phyloP scores from a whole-genome alignment of 768 basidiomycete genomes.

The Psilocybe azurescens region DNA sequence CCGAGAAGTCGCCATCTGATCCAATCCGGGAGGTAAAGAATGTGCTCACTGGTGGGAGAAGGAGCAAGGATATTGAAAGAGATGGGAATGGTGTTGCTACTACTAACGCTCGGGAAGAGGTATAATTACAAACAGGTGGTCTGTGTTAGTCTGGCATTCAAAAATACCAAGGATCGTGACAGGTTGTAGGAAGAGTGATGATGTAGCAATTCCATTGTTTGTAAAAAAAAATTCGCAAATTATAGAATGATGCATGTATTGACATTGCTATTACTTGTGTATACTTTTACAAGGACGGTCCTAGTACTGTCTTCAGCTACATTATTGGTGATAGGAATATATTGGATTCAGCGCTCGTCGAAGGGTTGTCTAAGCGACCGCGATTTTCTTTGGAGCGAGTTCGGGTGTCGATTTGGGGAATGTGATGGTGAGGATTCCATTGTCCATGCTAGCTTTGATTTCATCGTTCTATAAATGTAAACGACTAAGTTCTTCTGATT shows the following conservation, averaged over 20 bases:
- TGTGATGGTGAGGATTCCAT: conserved; percentile 54
- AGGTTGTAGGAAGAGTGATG: too few relatives aligned
- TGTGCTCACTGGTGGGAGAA: not conserved
- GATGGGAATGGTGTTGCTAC: not conserved
- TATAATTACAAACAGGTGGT: too few relatives aligned
- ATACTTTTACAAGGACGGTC: too few relatives aligned
- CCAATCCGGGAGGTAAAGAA: conserved; percentile 27
- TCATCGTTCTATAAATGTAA: conserved; percentile 34
- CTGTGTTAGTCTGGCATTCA: too few relatives aligned
- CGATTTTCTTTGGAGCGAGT: conserved; percentile 35
- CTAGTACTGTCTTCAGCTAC: not conserved
- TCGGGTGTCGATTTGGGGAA: conserved; percentile 55
- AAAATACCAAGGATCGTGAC: too few relatives aligned
- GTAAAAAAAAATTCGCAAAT: too few relatives aligned
- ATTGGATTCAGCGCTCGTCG: too few relatives aligned
- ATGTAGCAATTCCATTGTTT: too few relatives aligned
- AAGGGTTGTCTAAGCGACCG: conserved; percentile 9
- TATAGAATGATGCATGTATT: too few relatives aligned
- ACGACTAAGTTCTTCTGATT: conserved; percentile 5
- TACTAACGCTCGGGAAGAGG: too few relatives aligned
- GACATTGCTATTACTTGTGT: too few relatives aligned
- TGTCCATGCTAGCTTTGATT: conserved; percentile 48
- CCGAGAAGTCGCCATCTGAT: conserved; percentile 45
- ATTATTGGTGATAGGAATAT: not conserved
- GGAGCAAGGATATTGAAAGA: not conserved